Evolutionary conservation across 23 red algal genomes (phyloP).

Genomic region (Pyropia yezoensis): DNA sequence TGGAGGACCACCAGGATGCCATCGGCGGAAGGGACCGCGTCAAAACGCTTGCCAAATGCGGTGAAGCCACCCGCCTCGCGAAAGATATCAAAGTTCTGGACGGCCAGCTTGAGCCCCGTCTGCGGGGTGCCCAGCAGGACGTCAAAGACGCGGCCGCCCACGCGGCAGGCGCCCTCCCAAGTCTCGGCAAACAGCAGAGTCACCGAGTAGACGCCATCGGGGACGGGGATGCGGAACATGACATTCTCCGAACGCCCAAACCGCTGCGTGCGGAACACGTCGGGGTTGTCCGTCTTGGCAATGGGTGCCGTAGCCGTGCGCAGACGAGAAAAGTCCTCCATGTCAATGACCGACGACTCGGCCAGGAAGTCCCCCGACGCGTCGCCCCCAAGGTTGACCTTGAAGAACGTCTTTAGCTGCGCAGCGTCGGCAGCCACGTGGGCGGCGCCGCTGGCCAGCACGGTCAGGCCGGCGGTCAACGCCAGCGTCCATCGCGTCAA

Average conservation of each 20-base stretch:
- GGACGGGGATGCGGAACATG: slow-evolving; percentile 50
- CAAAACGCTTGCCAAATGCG: slow-evolving; percentile 48
- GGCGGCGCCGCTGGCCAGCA: no score
- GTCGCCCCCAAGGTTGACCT: slow-evolving; percentile 55
- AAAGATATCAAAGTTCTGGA: slow-evolving; percentile 51
- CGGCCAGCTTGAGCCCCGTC: slow-evolving; percentile 24
- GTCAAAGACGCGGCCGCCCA: slow-evolving; percentile 57
- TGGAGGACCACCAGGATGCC: slow-evolving; percentile 46
- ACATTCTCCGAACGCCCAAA: slow-evolving; percentile 43
- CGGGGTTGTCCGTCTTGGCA: slow-evolving; percentile 41
- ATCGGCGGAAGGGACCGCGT: slow-evolving; percentile 50
- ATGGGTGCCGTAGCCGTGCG: slow-evolving; percentile 32
- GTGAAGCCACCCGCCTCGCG: slow-evolving; percentile 33
- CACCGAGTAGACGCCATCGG: slow-evolving; percentile 56
- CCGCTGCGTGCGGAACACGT: slow-evolving; percentile 57
- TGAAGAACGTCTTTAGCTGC: slow-evolving; percentile 38
- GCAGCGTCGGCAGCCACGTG: no score
- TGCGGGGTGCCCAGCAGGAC: slow-evolving; percentile 53
- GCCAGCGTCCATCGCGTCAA: no score
- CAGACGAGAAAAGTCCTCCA: slow-evolving; percentile 27
- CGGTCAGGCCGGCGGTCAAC: no score
- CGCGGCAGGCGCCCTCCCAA: slow-evolving; percentile 31
- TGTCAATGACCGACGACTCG: slow-evolving; percentile 49
- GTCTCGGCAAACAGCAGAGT: slow-evolving; percentile 65
- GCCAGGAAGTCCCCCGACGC: slow-evolving; percentile 51